Percentiles rank a stretch among this genome's conserved stretches.
Conservation (phyloP, 2,329 filamentous ascomycete species). For the Penicillium corylophilum region DNA sequence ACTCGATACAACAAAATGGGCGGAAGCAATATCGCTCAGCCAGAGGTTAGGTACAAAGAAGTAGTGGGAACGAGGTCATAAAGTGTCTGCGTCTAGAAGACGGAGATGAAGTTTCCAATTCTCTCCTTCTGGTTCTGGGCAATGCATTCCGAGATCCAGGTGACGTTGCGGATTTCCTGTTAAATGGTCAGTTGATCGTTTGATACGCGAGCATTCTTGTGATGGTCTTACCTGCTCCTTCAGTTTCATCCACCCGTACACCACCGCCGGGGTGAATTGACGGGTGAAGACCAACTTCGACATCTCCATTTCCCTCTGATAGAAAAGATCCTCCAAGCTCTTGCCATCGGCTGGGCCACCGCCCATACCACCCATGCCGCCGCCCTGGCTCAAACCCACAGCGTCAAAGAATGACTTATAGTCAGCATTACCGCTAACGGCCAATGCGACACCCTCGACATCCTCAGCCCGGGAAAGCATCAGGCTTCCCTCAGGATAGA, state of each 20-base stretch:
- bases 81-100: constrained; percentile 63
- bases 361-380: constrained; percentile 74
- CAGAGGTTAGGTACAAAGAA: constrained; percentile 21
- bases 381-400: constrained; percentile 73
- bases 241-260: constrained; percentile 97
- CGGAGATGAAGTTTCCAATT: constrained; percentile 98
- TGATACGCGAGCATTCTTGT: not conserved
- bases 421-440: constrained; percentile 87
- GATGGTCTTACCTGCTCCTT: constrained; percentile 77
- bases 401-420: constrained; percentile 97
- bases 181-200: constrained; percentile 23
- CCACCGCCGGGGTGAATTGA: constrained; percentile 91
- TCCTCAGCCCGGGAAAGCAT: constrained; percentile 96
- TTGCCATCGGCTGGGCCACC: constrained; percentile 71
- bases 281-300: constrained; percentile 92
- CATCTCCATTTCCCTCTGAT: constrained; percentile 99
- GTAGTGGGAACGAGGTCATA: constrained; percentile 12
- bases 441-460: constrained; percentile 86
- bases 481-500: constrained; percentile 90
- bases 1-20: constrained; percentile 27
- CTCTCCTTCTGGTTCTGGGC: constrained; percentile 99
- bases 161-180: constrained; percentile 98
- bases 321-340: constrained; percentile 96
- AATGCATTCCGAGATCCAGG: constrained; percentile 99
- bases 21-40: constrained; percentile 17